Conservation (phyloP, 768 basidiomycete genomes). For the Suillus discolor region DNA sequence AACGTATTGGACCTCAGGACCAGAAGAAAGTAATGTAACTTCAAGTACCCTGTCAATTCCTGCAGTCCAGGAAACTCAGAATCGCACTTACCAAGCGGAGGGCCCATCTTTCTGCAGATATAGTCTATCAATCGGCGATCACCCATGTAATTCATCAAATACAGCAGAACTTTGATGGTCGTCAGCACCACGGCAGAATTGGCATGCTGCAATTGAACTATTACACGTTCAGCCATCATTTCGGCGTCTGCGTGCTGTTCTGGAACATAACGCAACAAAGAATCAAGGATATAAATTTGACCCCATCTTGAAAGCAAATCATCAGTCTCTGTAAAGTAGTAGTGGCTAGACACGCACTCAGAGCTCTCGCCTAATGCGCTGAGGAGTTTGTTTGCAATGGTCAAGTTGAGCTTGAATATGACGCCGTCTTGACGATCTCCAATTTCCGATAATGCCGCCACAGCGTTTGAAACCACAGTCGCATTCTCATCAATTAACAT, state of each 20-base stretch:
- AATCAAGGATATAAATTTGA: constrained; percentile 97
- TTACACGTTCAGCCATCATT: constrained; percentile 92
- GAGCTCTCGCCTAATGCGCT: constrained; percentile 94
- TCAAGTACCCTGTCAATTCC: constrained; percentile 12
- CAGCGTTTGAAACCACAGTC: constrained; percentile 96
- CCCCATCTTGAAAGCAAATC: constrained; percentile 75
- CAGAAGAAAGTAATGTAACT: constrained; percentile 96
- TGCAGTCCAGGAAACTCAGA: background rate
- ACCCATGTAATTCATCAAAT: constrained; percentile 99
- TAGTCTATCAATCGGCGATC: constrained; percentile 82
- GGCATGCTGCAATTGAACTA: constrained; percentile 93
- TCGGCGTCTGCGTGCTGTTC: constrained; percentile 87
- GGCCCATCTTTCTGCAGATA: constrained; percentile 97
- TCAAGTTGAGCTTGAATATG: constrained; percentile 84
- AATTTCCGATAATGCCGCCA: constrained; percentile 96
- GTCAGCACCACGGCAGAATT: constrained; percentile 99
- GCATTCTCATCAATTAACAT: constrained; percentile 93
- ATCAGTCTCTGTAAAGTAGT: constrained; percentile 13
- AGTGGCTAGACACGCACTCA: constrained; percentile 64
- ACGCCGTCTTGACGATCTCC: constrained; percentile 95
- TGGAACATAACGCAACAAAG: constrained; percentile 91
- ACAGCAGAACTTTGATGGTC: constrained; percentile 94
- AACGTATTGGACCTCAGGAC: constrained; percentile 98
- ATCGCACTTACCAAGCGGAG: constrained; percentile 74
- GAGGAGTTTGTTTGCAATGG: constrained; percentile 87